phyloP scores from a whole-genome alignment of 2,329 filamentous ascomycete genomes.

The Teratosphaeria nubilosa region DNA sequence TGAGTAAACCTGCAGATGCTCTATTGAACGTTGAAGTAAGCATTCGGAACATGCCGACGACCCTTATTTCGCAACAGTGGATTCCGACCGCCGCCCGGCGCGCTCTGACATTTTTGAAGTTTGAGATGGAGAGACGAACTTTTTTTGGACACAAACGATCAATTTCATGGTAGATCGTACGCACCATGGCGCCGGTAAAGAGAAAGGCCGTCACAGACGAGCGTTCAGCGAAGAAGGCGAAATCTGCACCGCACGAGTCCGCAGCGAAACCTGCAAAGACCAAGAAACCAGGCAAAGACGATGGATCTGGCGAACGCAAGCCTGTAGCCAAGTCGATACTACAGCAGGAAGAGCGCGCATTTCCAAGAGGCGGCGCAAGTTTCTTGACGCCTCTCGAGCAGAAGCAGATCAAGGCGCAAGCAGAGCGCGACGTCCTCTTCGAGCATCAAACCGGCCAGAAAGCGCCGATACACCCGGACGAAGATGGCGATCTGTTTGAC shows the following conservation, averaged over 20 bases:
- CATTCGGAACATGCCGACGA: not conserved
- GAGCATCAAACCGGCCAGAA: constrained; percentile 64
- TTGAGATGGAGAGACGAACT: not conserved
- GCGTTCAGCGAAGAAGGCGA: constrained; percentile 26
- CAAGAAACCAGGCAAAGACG: constrained; percentile 7
- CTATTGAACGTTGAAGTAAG: too few species aligned
- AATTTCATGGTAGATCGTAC: too few species aligned
- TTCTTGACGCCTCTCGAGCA: constrained; percentile 87
- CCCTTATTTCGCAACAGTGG: not conserved
- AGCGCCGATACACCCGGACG: constrained; percentile 32
- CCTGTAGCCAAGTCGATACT: constrained; percentile 36
- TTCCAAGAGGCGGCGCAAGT: constrained; percentile 85
- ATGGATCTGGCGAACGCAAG: constrained; percentile 16
- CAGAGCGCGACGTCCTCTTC: constrained; percentile 81
- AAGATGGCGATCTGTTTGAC: constrained; percentile 37
- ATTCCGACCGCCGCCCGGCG: not conserved
- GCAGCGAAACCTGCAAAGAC: constrained; percentile 2
- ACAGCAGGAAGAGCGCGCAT: constrained; percentile 74
- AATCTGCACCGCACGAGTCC: constrained; percentile 16
- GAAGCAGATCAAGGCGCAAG: constrained; percentile 91
- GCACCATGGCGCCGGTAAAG: constrained; percentile 36
- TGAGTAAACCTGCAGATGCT: too few species aligned
- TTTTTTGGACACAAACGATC: not conserved
- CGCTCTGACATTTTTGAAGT: not conserved
- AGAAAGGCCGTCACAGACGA: constrained; percentile 34